A percentile compares a stretch with the other conserved stretches of the same genome.
Conservation (phyloP, 2,329 filamentous ascomycete genomes). For the Amauroascus verrucosus region DNA sequence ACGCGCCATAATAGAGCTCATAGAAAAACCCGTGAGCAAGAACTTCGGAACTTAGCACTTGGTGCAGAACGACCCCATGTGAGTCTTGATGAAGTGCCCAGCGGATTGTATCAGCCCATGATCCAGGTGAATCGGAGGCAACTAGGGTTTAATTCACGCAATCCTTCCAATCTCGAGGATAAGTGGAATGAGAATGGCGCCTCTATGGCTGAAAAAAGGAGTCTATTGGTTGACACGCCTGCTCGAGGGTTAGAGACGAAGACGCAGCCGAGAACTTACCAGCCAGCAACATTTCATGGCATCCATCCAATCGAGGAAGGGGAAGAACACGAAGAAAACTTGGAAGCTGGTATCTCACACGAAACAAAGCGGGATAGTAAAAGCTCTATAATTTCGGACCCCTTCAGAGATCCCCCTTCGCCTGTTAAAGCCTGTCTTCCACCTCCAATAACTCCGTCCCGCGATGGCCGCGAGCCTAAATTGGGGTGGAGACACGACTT, state of each 20-base stretch:
- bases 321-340: constrained; percentile 47
- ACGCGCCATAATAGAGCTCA: constrained; percentile 32
- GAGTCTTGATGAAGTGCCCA: constrained; percentile 28
- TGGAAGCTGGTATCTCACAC: constrained; percentile 7
- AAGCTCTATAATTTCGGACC: constrained; percentile 12
- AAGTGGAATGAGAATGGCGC: constrained; percentile 24
- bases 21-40: constrained; percentile 41
- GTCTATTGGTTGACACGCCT: constrained; percentile 34
- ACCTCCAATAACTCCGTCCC: constrained; percentile 6
- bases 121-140: constrained; percentile 16
- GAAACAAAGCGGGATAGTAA: constrained; percentile 15
- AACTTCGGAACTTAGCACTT: constrained; percentile 44
- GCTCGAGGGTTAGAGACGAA: constrained; percentile 31
- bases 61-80: constrained; percentile 41
- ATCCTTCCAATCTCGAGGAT: background rate
- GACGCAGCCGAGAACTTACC: constrained; percentile 31
- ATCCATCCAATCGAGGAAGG: constrained; percentile 56
- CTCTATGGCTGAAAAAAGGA: constrained; percentile 33
- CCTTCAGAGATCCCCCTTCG: constrained; percentile 15
- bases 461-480: background rate
- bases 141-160: background rate
- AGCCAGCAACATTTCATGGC: constrained; percentile 39
- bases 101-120: constrained; percentile 22
- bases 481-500: background rate
- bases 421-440: constrained; percentile 13